Evolutionary conservation across 2,329 filamentous ascomycete genomes (phyloP).

Genomic region (Albophoma yamanashiensis): DNA sequence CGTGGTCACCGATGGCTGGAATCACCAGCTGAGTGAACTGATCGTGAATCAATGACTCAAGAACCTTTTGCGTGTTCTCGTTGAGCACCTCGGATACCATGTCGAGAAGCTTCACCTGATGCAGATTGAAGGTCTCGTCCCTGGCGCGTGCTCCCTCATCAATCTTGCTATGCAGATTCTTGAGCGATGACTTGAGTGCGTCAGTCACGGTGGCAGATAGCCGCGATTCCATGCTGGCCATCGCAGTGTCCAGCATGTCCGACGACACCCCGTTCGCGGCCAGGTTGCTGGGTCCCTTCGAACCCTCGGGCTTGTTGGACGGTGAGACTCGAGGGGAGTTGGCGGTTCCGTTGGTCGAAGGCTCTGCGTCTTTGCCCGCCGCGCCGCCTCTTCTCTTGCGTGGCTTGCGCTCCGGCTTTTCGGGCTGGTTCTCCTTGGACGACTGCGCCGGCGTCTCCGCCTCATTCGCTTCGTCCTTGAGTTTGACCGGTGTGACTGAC

Average conservation of each 20-base stretch:
- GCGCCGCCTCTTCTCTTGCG: conserved; percentile 57
- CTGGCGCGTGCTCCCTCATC: conserved; percentile 51
- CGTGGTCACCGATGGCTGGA: conserved; percentile 59
- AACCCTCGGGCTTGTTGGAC: conserved; percentile 15
- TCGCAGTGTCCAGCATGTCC: conserved; percentile 42
- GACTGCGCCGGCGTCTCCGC: conserved; percentile 30
- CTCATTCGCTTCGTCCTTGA: conserved; percentile 36
- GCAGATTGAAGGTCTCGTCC: conserved; percentile 40
- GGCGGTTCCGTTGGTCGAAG: conserved; percentile 28
- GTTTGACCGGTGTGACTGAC: conserved; percentile 22
- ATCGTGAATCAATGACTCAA: conserved; percentile 64
- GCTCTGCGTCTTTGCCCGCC: conserved; percentile 31
- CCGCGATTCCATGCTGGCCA: conserved; percentile 40
- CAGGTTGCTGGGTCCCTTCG: conserved; percentile 18
- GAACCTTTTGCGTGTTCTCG: conserved; percentile 57
- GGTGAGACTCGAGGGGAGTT: conserved; percentile 21
- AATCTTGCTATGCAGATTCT: conserved; percentile 50
- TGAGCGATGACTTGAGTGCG: conserved; percentile 44
- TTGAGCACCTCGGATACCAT: conserved; percentile 51
- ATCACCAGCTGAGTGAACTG: conserved; percentile 68
- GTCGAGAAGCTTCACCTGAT: conserved; percentile 43
- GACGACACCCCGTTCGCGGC: conserved; percentile 21
- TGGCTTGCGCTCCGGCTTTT: conserved; percentile 51
- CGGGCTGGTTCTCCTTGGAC: conserved; percentile 28
- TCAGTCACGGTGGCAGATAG: conserved; percentile 38